Base-by-base conservation (phyloP, 2,329 filamentous ascomycete species). In the Pseudogymnoascus sp. region DNA sequence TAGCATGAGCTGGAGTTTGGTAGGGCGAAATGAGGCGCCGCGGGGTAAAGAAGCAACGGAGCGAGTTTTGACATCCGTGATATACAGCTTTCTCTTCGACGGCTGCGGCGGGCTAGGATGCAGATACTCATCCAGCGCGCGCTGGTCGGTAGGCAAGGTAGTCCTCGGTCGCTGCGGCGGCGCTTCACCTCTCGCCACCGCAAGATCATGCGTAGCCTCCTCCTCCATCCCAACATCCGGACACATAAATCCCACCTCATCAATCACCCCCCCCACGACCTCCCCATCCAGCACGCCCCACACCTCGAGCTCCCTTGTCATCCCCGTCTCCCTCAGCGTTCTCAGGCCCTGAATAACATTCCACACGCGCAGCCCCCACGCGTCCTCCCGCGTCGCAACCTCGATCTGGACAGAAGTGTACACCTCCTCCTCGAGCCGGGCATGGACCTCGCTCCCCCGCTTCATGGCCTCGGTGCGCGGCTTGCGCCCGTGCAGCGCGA, bases 61-160 rank as follows among this genome's bases (percentile, higher is more conserved):
- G 17, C 93, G 84, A 0, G 93, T 97, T 75, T 99, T 99, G 67
- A 96, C 85, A 69, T 99, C 95, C 0, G 87, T 87, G 60, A 99
- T 78, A 74, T 96, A 97, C n/a, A 88, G 75, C 62, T 78, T 75
- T 42, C 21, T 4, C 21, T 50, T 50, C n/a, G 11, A 3, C 8
- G 28, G 53, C 33, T 40, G 53, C 15, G 64, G 68, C n/a, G 65
- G 63, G 57, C 63, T 61, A 66, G 66, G 47, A 59, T 64, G 40
- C 2, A 50, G 5, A 7, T 50, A 50, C 42, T 50, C 42, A 11
- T 50, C 42, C 64, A 62, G 40, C 60, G 64, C 35, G 65, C 0
- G 70, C 67, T 3, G 73, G 69, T 62, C 81, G 77, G 66, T 77
- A 82, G 53, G 78, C 73, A 0, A 73, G 2, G 21, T 28, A 9